A percentile compares a stretch with the other conserved stretches of the same genome.
These are phyloP conservation scores for Oryza officinalis DNA, from an alignment of 176 grass and related monocot genomes.

Conservation along the genomic window DNA sequence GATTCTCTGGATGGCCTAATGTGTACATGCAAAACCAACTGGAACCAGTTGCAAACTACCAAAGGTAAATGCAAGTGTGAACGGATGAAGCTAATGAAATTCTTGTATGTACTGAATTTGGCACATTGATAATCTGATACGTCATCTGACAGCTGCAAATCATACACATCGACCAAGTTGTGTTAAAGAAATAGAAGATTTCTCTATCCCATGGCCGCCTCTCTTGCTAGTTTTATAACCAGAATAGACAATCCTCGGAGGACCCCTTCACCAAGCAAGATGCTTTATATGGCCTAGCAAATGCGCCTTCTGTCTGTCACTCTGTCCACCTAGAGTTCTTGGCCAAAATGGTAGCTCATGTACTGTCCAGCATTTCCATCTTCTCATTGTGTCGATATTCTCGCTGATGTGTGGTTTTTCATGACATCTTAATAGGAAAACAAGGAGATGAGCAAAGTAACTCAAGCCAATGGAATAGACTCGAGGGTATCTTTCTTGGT, in stretches of 20 bases:
- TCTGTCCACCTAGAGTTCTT: neutral
- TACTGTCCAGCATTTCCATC: neutral
- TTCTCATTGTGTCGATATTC: slow-evolving; percentile 9
- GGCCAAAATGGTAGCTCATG: slow-evolving; percentile 45
- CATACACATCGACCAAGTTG: slow-evolving; percentile 22
- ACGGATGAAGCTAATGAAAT: slow-evolving; percentile 1
- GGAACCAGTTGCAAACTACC: neutral
- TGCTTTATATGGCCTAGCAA: slow-evolving; percentile 30
- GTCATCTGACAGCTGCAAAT: neutral
- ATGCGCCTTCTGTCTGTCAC: neutral
- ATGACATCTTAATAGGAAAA: slow-evolving; percentile 35
- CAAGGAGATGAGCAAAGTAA: slow-evolving; percentile 49
- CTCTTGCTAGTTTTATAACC: slow-evolving; percentile 3
- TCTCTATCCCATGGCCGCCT: slow-evolving; percentile 1
- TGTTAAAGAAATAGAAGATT: neutral
- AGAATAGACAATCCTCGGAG: slow-evolving; percentile 14
- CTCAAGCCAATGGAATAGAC: slow-evolving; percentile 32
- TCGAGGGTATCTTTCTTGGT: slow-evolving; percentile 38
- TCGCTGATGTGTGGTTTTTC: neutral
- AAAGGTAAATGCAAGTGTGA: neutral
- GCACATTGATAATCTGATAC: neutral
- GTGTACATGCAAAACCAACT: neutral
- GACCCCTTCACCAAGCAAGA: neutral
- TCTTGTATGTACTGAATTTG: slow-evolving; percentile 8
- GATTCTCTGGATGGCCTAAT: slow-evolving; percentile 20